Evolutionary conservation across 352 stramenopile species (phyloP), one percentile per base, ranked within the genome.

Genomic region (Blastocystis sp.): DNA sequence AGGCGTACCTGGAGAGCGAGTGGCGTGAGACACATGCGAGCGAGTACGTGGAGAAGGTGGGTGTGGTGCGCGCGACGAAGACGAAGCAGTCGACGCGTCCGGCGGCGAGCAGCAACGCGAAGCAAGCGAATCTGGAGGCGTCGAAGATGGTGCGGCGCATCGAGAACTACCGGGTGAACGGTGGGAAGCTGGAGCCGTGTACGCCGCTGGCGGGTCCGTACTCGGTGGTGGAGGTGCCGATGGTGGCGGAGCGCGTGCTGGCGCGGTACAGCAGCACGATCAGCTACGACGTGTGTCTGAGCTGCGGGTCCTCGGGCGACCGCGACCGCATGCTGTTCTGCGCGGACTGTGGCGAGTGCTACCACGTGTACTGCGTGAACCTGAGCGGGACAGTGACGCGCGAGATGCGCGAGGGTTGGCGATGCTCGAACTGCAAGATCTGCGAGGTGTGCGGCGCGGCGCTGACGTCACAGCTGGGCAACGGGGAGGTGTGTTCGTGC

Each of bases 271-370:
- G 38, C 10, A 41, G 21, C n/a, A 77, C 28, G 38, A 77, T 77
- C 21, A 14, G 23, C 9, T 41, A 59, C 23, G 67, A 77, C 9
- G 14, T 21, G 21, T 77, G 67, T 77, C n/a, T 77, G 67, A 77
- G 67, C 60, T 77, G 67, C 60, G 67, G 67, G 19, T 77, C 67
- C 2, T 61, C 19, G 2, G 67, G 67, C 23, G 67, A 77, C 52
- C 67, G 67, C 14, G 67, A 77, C 7, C 21, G 67, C 14, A 77
- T 77, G 67, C 52, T 77, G 52, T 77, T 77, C 43, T 77, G 67
- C 60, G 67, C 2, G 17, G 67, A 77, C 28, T 77, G 67, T 77
- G 67, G 67, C 28, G 67, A 77, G 43, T 40, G n/a, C 3, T 77
- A 77, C 52, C 67, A 77, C 28, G 19, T 77, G 2, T 77, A 62